These are phyloP conservation scores for Lactarius indigo DNA, from an alignment of 768 basidiomycete genomes.

Conservation along the genomic window DNA sequence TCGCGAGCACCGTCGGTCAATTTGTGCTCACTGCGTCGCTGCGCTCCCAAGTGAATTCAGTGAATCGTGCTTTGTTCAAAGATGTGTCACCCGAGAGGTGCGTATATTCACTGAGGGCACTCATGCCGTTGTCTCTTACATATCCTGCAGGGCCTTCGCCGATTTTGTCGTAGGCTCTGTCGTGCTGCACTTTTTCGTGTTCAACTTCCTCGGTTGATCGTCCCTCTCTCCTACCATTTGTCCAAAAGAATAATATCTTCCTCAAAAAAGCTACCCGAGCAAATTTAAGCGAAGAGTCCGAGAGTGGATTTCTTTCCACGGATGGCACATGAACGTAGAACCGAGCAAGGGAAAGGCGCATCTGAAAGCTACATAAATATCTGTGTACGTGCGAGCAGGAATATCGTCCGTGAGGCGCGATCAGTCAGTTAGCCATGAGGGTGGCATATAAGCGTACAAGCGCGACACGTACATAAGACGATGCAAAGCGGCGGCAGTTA, in stretches of 20 bases:
- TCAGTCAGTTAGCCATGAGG: neutral
- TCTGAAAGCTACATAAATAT: neutral
- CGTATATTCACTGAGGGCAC: slow-evolving; percentile 29
- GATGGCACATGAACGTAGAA: neutral
- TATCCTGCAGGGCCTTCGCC: slow-evolving; percentile 76
- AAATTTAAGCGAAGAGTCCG: neutral
- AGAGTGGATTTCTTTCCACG: neutral
- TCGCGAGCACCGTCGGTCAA: slow-evolving; percentile 91
- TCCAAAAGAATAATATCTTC: neutral
- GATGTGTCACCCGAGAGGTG: slow-evolving; percentile 92
- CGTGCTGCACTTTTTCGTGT: slow-evolving; percentile 96
- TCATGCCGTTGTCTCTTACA: neutral
- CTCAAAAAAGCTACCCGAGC: neutral
- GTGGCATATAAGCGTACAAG: neutral
- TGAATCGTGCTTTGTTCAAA: slow-evolving; percentile 79
- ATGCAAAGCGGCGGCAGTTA: neutral
- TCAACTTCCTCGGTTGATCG: slow-evolving; percentile 88
- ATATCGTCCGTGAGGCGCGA: neutral
- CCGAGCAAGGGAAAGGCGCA: neutral
- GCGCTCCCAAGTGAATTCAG: slow-evolving; percentile 87
- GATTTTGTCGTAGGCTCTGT: slow-evolving; percentile 96
- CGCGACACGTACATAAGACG: neutral
- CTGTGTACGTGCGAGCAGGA: neutral
- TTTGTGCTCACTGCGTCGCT: slow-evolving; percentile 93
- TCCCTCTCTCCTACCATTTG: neutral